These are phyloP conservation scores for Colletotrichum cordylinicola DNA, from an alignment of 2,329 filamentous ascomycete genomes.

Conservation along the genomic window DNA sequence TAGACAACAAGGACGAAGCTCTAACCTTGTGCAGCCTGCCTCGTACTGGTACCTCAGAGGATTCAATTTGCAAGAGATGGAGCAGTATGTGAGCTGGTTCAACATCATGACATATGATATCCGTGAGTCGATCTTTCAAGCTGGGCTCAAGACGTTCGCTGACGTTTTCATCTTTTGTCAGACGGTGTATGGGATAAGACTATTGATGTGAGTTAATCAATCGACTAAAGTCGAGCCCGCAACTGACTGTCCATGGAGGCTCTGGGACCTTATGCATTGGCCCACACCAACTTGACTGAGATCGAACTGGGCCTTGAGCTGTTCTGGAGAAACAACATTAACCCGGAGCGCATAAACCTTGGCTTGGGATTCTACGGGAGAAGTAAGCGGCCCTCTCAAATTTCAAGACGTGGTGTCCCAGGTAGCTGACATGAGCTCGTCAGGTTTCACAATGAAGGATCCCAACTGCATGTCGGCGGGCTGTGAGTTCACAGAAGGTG, in stretches of 20 bases:
- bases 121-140: neutral
- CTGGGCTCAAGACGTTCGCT: neutral
- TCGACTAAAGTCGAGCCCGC: neutral
- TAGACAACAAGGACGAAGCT: neutral
- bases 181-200: conserved; percentile 27
- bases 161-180: neutral
- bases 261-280: conserved; percentile 13
- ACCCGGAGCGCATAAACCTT: conserved; percentile 30
- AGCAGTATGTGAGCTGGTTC: conserved; percentile 28
- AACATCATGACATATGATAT: conserved; percentile 54
- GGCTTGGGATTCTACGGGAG: conserved; percentile 29
- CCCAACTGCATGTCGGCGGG: neutral
- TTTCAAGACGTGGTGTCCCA: neutral
- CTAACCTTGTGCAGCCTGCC: conserved; percentile 27
- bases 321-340: conserved; percentile 28
- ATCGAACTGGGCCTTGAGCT: conserved; percentile 31
- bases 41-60: conserved; percentile 32
- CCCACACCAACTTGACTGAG: conserved; percentile 38
- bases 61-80: conserved; percentile 27
- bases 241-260: neutral
- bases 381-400: neutral
- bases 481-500: neutral
- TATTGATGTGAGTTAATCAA: conserved; percentile 20
- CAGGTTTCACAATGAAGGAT: neutral
- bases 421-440: neutral